Conservation (phyloP, 2,329 filamentous ascomycete genomes). For the Aspergillus fijiensis region DNA sequence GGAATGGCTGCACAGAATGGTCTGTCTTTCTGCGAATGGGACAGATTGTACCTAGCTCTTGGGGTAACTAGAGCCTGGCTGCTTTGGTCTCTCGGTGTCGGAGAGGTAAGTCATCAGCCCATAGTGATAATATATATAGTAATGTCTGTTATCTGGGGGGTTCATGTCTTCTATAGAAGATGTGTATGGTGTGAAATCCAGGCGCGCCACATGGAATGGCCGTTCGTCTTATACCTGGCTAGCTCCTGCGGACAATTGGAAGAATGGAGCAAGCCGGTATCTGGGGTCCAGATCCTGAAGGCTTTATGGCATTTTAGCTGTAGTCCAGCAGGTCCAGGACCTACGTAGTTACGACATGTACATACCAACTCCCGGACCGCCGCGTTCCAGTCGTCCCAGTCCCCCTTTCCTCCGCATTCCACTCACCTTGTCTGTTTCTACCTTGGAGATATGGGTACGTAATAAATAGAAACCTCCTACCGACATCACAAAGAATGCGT, state of each 20-base stretch:
- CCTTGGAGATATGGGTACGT: no score
- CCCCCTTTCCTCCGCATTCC: background rate
- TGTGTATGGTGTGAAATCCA: background rate
- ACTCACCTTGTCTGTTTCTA: no score
- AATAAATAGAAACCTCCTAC: no score
- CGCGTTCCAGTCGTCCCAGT: no score
- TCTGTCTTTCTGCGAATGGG: background rate
- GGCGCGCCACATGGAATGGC: background rate
- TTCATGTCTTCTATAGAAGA: no score
- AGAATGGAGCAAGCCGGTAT: background rate
- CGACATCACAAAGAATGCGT: no score
- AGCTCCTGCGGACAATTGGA: background rate
- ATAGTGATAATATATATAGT: background rate
- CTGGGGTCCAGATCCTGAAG: background rate
- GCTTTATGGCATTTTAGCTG: no score
- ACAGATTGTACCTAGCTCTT: background rate
- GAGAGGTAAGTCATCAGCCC: background rate
- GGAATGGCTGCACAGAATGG: background rate
- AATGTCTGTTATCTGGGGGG: background rate
- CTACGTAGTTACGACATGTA: no score
- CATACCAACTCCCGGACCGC: background rate
- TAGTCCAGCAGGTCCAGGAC: no score
- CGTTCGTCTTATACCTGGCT: background rate
- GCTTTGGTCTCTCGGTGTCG: background rate
- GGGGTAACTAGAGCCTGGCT: background rate